Evolutionary conservation across 306 rosid species (phyloP), one percentile per base, ranked within the genome.

Genomic region (Lithocarpus polystachyus): DNA sequence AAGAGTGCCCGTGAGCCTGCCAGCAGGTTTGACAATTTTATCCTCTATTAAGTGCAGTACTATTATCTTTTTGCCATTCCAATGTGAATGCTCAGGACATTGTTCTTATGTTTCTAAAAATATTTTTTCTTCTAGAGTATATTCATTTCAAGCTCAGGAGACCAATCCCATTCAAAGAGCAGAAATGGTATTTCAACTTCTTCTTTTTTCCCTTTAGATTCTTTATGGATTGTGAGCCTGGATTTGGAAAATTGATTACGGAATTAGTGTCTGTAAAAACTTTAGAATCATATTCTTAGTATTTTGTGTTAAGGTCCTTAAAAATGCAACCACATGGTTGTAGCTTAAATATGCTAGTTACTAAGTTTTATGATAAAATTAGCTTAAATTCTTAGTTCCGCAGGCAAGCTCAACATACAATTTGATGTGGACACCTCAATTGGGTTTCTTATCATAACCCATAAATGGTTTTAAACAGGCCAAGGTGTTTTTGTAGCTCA

Each of bases 161-260:
- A 94, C 72, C 99, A 94, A 84, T 73, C 99, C 20, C 97, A 91
- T 76, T 94, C 97, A 12, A 92, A 89, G 93, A 92, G 95, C 82
- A 97, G 97, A 89, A 94, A 91, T 85, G 97, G 99, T 94, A 92
- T 76, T 82, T 77, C 68, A 83, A 76, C 71, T 81, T 80, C 71
- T 52, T 74, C 55, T 35, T 33, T 33, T 33, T 64, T 43, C 54
- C 2, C 5, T n/a, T 53, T 19, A 64, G 43, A 56, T 9, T 77
- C 2, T 9, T 20, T 75, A 56, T 17, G 28, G 56, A 71, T 31
- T 54, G 22, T 52, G 22, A 71, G 75, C 56, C 5, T 70, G 53
- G 60, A 62, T 51, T 68, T 53, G 56, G 26, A 45, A 56, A 23
- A 5, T 13, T 73, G 29, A 52, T 35, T 22, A 15, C 60, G 62